Conservation (phyloP, 2,329 filamentous ascomycete genomes). For the Tolypocladium ovalisporum region DNA sequence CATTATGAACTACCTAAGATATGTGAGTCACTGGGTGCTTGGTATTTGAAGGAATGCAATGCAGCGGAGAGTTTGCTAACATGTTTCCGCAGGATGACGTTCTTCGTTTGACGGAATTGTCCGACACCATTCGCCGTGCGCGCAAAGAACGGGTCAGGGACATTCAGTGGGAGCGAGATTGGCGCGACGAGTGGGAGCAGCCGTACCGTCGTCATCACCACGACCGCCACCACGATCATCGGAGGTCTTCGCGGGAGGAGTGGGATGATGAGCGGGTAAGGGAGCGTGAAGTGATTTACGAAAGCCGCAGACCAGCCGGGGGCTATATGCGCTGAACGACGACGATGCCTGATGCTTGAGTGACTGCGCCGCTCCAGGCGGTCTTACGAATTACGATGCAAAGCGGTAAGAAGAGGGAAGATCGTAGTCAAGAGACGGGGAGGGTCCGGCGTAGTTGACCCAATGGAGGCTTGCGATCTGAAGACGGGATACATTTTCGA, state of each 20-base stretch:
- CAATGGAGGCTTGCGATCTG: background rate
- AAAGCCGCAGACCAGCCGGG: slow-evolving; percentile 27
- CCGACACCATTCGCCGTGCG: slow-evolving; percentile 66
- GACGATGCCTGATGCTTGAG: background rate
- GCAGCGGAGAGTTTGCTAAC: slow-evolving; percentile 17
- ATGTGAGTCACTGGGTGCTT: slow-evolving; percentile 50
- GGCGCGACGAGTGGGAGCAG: slow-evolving; percentile 39
- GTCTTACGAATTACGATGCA: background rate
- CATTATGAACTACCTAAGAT: slow-evolving; percentile 78
- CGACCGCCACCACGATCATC: slow-evolving; percentile 16
- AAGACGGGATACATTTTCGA: background rate
- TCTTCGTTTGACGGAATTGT: slow-evolving; percentile 68
- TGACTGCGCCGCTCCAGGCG: background rate
- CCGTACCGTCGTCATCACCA: slow-evolving; percentile 24
- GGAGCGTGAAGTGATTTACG: slow-evolving; percentile 59
- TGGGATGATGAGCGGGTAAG: slow-evolving; percentile 54
- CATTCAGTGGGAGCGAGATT: slow-evolving; percentile 47
- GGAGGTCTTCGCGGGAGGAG: slow-evolving; percentile 13
- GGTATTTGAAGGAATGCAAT: background rate
- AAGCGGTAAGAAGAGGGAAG: background rate
- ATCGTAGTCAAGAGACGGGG: background rate
- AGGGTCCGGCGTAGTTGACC: background rate
- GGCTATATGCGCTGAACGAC: slow-evolving; percentile 1
- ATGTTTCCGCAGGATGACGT: slow-evolving; percentile 62
- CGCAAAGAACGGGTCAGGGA: slow-evolving; percentile 42